A percentile compares a stretch with the other conserved stretches of the same genome.
These are phyloP conservation scores for Mycena latifolia DNA, from an alignment of 768 basidiomycete genomes.

Conservation along the genomic window DNA sequence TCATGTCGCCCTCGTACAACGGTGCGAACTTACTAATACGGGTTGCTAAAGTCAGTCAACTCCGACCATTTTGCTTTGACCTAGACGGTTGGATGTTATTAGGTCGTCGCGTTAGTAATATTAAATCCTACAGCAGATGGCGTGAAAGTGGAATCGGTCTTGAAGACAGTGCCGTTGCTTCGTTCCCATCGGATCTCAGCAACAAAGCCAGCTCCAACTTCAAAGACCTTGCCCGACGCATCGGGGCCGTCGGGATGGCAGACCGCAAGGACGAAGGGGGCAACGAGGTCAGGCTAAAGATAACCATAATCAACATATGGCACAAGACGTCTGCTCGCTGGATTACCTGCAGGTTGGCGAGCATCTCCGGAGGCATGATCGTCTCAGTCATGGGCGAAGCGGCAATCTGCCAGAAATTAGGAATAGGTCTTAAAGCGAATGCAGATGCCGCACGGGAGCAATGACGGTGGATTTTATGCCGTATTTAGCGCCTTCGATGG, in stretches of 20 bases:
- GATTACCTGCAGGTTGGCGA: constrained; percentile 84
- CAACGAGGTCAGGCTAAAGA: constrained; percentile 87
- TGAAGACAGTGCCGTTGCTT: constrained; percentile 89
- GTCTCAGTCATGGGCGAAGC: constrained; percentile 97
- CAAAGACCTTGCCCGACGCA: constrained; percentile 86
- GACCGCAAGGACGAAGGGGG: constrained; percentile 91
- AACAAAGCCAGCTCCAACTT: constrained; percentile 93
- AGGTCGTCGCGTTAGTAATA: background rate
- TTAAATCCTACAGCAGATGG: constrained; percentile 81
- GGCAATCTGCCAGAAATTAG: constrained; percentile 71
- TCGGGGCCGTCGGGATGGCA: constrained; percentile 88
- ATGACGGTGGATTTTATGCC: constrained; percentile 89
- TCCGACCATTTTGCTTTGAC: constrained; percentile 89
- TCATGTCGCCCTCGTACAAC: background rate
- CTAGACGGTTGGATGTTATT: constrained; percentile 46
- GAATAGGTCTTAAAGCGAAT: background rate
- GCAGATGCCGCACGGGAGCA: constrained; percentile 76
- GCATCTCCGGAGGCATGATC: constrained; percentile 93
- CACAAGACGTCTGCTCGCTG: background rate
- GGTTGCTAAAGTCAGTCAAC: constrained; percentile 81
- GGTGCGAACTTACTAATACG: constrained; percentile 67
- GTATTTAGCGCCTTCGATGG: constrained; percentile 93
- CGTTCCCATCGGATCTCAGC: constrained; percentile 96
- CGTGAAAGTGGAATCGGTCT: constrained; percentile 90
- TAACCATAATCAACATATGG: constrained; percentile 25